These are phyloP conservation scores for Zopfochytrium polystomum DNA, from an alignment of 371 early-diverging fungal genomes.

Conservation along the genomic window DNA sequence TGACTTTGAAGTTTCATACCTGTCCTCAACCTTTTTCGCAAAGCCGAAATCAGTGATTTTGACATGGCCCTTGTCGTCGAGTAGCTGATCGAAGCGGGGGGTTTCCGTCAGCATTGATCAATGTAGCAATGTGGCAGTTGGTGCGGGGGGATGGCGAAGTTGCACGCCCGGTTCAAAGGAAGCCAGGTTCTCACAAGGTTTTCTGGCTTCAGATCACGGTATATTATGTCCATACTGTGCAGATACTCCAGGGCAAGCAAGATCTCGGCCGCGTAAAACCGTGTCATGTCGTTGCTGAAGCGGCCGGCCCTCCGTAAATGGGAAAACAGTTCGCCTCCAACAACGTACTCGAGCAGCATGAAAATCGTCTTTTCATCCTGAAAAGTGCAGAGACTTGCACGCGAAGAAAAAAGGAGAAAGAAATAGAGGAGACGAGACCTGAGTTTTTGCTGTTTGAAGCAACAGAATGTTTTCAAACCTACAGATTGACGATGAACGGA, in stretches of 20 bases:
- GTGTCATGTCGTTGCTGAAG: conserved; percentile 51
- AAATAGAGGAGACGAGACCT: not conserved
- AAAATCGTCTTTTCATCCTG: conserved; percentile 86
- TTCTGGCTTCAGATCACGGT: conserved; percentile 95
- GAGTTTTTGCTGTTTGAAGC: not conserved
- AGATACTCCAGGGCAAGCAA: conserved; percentile 77
- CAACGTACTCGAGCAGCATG: conserved; percentile 96
- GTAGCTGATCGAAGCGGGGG: conserved; percentile 42
- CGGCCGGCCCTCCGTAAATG: conserved; percentile 83
- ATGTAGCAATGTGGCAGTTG: too few species aligned
- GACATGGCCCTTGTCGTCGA: conserved; percentile 90
- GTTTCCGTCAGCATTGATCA: not conserved
- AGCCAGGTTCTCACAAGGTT: too few species aligned
- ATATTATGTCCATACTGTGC: conserved; percentile 88
- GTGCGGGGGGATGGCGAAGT: too few species aligned
- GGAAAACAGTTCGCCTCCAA: conserved; percentile 68
- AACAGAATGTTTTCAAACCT: conserved; percentile 3
- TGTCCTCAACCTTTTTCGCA: conserved; percentile 68
- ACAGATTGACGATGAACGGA: conserved; percentile 92
- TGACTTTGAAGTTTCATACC: conserved; percentile 10
- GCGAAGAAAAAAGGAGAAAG: conserved; percentile 1
- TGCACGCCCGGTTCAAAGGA: conserved; percentile 4
- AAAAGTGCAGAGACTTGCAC: conserved; percentile 70
- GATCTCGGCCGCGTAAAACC: conserved; percentile 62
- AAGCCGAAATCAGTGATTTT: conserved; percentile 99